Percentiles rank a stretch among this genome's conserved stretches.
Evolutionary conservation across 106 monocot genomes (phyloP).

Genomic region (Iris macrosiphon): DNA sequence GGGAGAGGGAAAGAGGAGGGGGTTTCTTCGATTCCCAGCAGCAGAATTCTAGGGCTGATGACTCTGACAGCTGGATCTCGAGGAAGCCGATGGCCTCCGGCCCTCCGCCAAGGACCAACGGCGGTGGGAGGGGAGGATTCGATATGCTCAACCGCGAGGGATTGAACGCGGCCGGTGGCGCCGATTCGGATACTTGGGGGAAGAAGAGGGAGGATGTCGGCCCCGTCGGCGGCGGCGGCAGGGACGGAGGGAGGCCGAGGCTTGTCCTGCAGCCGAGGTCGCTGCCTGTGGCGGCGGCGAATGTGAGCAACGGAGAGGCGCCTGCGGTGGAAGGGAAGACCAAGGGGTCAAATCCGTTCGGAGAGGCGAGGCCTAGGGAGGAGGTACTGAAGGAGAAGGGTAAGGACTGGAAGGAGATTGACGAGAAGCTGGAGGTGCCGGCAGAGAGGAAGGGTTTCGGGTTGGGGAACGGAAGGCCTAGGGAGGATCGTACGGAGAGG

Average conservation of each 20-base stretch:
- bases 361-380: constrained; percentile 74
- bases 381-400: constrained; percentile 87
- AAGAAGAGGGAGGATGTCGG: constrained; percentile 37
- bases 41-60: constrained; percentile 51
- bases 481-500: constrained; percentile 45
- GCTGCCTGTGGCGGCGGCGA: constrained; percentile 33
- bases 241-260: constrained; percentile 51
- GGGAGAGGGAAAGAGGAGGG: constrained; percentile 36
- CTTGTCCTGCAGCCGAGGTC: constrained; percentile 71
- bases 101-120: constrained; percentile 19
- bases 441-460: constrained; percentile 33
- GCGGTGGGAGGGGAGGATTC: constrained; percentile 41
- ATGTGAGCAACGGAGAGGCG: constrained; percentile 11
- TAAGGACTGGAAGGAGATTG: constrained; percentile 85
- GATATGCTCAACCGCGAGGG: constrained; percentile 36
- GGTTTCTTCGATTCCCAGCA: constrained; percentile 33
- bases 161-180: constrained; percentile 15
- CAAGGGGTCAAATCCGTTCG: constrained; percentile 67
- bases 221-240: constrained; percentile 9
- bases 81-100: constrained; percentile 27
- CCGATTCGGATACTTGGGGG: constrained; percentile 40
- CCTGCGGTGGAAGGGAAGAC: constrained; percentile 1
- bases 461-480: constrained; percentile 10
- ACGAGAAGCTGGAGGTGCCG: constrained; percentile 54
- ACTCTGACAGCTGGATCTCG: constrained; percentile 68